Base-by-base conservation (phyloP, 1,284 basidiomycete species). In the Ustilago bromivora region DNA sequence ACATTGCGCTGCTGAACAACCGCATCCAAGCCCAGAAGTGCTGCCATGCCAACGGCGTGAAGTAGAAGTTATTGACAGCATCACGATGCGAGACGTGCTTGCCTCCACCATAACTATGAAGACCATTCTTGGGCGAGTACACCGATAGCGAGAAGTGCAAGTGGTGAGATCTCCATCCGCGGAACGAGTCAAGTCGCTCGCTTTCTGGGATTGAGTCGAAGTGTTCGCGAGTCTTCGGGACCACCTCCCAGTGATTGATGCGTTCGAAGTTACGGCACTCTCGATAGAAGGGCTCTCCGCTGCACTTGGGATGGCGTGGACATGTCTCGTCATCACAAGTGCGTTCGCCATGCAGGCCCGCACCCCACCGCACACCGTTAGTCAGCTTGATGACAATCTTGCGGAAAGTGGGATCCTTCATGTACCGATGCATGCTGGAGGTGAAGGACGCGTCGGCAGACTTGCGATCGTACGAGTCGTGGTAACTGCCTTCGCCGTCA, bases 1-100 rank as follows among this genome's bases (percentile, higher is more conserved):
- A 91, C 78, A 96, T 88, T 6, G 90, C 90, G 62, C 91, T 89
- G 82, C 94, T 92, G 85, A 98, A 98, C 11, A 96, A 88, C 69
- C 84, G 88, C 90, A 93, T 96, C 96, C 96, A 98, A 0, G 92
- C 89, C 90, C 92, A 94, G 87, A 99, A 98, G 85, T 96, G 94
- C 5, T 93, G 89, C 82, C 95, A 96, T 0, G 91, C 89, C 79
- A 93, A 92, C 0, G 96, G 94, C 2, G 92, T 94, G 46, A 98
- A 90, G 87, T 98, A 93, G 66, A 98, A 88, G 82, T 91, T 94
- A 87, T 93, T 98, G 72, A 64, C 65, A 34, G 61, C 64, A 35
- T 71, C 70, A 28, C 41, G 13, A 6, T 31, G 47, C 19, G 52
- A 41, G 28, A 66, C 53, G 7, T 41, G n/a, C 41, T 67, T 63